A percentile compares a stretch with the other conserved stretches of the same genome.
These are phyloP conservation scores for Trichoderma pleuroti DNA, from an alignment of 2,329 filamentous ascomycete species.

Conservation along the genomic window DNA sequence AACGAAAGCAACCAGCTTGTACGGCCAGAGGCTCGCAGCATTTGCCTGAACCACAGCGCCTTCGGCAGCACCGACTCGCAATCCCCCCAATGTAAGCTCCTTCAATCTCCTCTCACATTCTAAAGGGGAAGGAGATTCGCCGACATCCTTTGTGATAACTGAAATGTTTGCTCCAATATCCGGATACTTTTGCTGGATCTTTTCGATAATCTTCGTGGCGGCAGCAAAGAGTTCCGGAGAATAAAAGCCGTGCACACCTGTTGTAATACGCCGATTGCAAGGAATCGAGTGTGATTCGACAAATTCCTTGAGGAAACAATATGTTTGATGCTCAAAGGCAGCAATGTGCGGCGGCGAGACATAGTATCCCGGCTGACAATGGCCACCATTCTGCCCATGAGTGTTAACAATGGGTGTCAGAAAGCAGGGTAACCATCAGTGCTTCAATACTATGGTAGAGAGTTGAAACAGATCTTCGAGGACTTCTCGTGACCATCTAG, in stretches of 20 bases:
- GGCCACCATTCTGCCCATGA: neutral
- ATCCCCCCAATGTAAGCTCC: neutral
- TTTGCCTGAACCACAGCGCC: neutral
- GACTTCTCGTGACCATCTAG: neutral
- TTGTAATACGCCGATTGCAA: neutral
- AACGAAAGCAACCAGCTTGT: neutral
- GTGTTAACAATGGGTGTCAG: neutral
- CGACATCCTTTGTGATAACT: neutral
- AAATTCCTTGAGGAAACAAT: neutral
- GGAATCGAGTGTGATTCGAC: neutral
- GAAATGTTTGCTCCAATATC: neutral
- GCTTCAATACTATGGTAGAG: neutral
- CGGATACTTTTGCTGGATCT: neutral
- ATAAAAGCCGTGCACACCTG: neutral
- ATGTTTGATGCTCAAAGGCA: neutral
- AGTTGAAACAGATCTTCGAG: fast-evolving
- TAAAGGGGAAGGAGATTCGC: neutral
- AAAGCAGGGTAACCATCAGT: neutral
- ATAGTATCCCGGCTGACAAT: neutral
- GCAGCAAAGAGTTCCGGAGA: neutral
- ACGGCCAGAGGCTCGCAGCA: neutral
- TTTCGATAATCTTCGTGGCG: neutral
- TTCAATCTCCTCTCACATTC: neutral
- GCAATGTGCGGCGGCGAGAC: neutral
- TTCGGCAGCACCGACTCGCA: neutral